Evolutionary conservation across 176 grass and related monocot genomes (phyloP), one percentile per base, ranked within the genome.

Genomic region (Leersia perrieri): DNA sequence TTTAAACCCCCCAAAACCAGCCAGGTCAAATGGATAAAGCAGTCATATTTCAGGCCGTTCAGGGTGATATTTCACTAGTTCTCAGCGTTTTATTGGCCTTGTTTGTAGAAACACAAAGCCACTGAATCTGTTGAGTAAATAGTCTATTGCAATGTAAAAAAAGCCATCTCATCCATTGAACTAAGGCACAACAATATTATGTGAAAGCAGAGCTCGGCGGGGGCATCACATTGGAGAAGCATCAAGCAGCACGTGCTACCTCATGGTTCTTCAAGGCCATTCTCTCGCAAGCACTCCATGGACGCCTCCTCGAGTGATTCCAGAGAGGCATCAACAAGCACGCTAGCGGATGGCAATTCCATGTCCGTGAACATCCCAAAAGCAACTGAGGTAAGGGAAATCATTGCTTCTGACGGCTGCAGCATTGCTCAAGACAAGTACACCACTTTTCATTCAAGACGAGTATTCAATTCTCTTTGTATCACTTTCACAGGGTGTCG

Each of bases 191-290:
- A 45, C 31, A 39, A 39, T 36, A 23, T 60, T 80, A 26, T 82
- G 11, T 79, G 11, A 35, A 80, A 99, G 97, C 93, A 94, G 80
- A 82, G 85, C 70, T 77, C 76, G 30, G 72, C 85, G 2, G 87
- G 86, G 45, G 30, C 87, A 68, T 90, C 88, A 55, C 83, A 99
- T 79, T 93, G 97, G 97, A 91, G 87, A 88, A 99, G 77, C 85
- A 78, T 88, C 51, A 96, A 93, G 70, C 90, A 89, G 27, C 91
- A 99, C 18, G 76, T 91, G 40, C 51, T 93, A 70, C 81, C 91
- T 26, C 88, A 93, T 73, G 89, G 87, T 69, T 89, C 72, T 87
- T 88, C 91, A 20, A 96, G 92, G 70, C 85, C 86, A 27, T 84
- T 92, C 77, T 93, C 91, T 82, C 62, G 89, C 45, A 99, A 93